Evolutionary conservation across 1,139 yeast genomes (phyloP), one percentile per base, ranked within the genome.

Genomic region (Diutina catenulata): DNA sequence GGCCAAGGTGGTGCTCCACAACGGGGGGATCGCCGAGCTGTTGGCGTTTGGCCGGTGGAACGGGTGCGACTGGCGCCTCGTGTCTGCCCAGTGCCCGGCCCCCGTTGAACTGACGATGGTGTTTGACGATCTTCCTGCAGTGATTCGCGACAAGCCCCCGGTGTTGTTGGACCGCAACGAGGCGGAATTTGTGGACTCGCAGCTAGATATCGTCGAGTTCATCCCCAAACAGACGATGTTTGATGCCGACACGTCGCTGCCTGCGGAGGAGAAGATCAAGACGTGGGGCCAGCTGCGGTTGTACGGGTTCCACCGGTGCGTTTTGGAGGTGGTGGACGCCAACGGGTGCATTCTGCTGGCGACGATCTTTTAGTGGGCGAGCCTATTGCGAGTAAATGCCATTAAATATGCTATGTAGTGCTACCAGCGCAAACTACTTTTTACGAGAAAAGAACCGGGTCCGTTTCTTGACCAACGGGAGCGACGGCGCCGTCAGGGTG

Each of bases 281-380:
- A 57, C 64, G 5, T 74, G 80, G 77, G 79, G 79, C 9, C 70
- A 71, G 47, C 64, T 72, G 15, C 66, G 64, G 45, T 49, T 73
- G 29, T 68, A 68, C 46, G 73, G 74, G 2, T 59, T 56, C 43
- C 52, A 60, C 19, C 50, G 64, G 27, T 64, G 70, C 42, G 64
- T 74, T n/a, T 68, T 71, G 59, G 81, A 76, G 45, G 74, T 74
- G 10, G 52, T 73, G 29, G 63, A 67, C 40, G 63, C 61, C 38
- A 65, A 55, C 38, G 61, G 59, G 15, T 53, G 58, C 36, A 53
- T 64, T 4, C 52, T 62, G 25, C 49, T 61, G 11, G 50, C 64
- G 19, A 62, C 66, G 1, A 47, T 62, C 19, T 59, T 31, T 9
- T 31, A 11, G 13, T 9, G n/a, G n/a, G n/a, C n/a, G n/a, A n/a